Evolutionary conservation across 352 stramenopile genomes (phyloP), one percentile per base, ranked within the genome.

Genomic region (Globisporangium lucens): DNA sequence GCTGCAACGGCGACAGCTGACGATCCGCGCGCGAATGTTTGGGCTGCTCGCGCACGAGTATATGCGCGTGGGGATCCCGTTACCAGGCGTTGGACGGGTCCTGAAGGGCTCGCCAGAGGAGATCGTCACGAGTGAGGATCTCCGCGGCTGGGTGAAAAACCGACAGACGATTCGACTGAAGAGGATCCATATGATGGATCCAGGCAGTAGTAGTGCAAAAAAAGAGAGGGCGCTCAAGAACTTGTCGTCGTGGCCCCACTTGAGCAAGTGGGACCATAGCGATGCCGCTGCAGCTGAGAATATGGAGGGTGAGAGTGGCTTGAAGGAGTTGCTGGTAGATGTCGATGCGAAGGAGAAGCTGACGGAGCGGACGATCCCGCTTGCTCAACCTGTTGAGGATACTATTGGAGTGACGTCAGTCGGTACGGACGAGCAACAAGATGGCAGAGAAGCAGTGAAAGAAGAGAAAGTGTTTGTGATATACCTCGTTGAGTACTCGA

Each of bases 401-500:
- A 15, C 29, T 10, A 17, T 13, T 6, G 36, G 3, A 51, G 13
- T 12, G 24, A 7, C 0, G 22, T 22, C 30, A n/a, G 10, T 24
- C 0, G 30, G 20, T 56, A 12, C 13, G 9, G 36, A 12, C 4
- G 27, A 56, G 8, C 66, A 77, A 15, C 17, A 24, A 51, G n/a
- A 57, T 17, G 35, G 67, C 22, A 59, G 70, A 20, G 70, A 65
- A 17, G 29, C 57, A 1, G 55, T 71, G 29, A 63, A 67, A 1
- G 73, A 82, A 56, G 79, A 87, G 51, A 66, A 74, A 30, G 72
- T 74, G 35, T 84, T 85, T 15, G 80, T 74, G n/a, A 75, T 88
- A 72, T 90, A 88, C 46, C 72, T 91, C 1, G 81, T 90, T 24
- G 83, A 91, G 59, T 89, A 85, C 56, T 91, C 81, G 27, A 77